These are phyloP conservation scores for Chenopodium suecicum DNA, from an alignment of 148 eudicot species.

Conservation along the genomic window DNA sequence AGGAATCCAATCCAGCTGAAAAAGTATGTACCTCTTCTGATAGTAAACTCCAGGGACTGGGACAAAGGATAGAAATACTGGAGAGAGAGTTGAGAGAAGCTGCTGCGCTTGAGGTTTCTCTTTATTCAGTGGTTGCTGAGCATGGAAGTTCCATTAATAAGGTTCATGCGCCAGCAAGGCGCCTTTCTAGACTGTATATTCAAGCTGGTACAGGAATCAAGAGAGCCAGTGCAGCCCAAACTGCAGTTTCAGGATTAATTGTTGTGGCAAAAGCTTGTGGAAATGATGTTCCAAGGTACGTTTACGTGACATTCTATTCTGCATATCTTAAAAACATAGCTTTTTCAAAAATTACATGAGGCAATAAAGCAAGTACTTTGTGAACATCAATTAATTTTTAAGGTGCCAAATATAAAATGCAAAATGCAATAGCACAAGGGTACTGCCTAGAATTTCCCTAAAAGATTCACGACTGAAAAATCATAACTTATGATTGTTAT, in stretches of 20 bases:
- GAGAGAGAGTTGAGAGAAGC: conserved; percentile 90
- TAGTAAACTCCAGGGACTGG: conserved; percentile 51
- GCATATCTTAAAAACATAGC: neutral
- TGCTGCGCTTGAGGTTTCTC: conserved; percentile 78
- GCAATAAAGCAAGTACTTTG: too few species aligned
- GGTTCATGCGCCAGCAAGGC: conserved; percentile 96
- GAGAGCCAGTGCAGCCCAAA: conserved; percentile 70
- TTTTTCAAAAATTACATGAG: neutral
- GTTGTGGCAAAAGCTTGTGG: conserved; percentile 96
- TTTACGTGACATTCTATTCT: neutral
- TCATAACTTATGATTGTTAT: neutral
- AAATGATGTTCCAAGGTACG: conserved; percentile 94
- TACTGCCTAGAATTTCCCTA: too few species aligned
- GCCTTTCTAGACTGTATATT: conserved; percentile 86
- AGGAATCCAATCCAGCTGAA: conserved; percentile 40
- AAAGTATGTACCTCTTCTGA: conserved; percentile 39
- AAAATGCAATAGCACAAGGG: too few species aligned
- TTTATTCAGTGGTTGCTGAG: conserved; percentile 87
- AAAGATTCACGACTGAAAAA: neutral
- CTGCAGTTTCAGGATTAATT: conserved; percentile 75
- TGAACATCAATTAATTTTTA: too few species aligned
- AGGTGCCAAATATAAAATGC: too few species aligned
- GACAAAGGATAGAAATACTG: conserved; percentile 55
- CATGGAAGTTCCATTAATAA: conserved; percentile 89
- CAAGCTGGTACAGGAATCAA: conserved; percentile 62